Base-by-base conservation (phyloP, 108 stramenopile genomes). In the Skeletonema grethae region DNA sequence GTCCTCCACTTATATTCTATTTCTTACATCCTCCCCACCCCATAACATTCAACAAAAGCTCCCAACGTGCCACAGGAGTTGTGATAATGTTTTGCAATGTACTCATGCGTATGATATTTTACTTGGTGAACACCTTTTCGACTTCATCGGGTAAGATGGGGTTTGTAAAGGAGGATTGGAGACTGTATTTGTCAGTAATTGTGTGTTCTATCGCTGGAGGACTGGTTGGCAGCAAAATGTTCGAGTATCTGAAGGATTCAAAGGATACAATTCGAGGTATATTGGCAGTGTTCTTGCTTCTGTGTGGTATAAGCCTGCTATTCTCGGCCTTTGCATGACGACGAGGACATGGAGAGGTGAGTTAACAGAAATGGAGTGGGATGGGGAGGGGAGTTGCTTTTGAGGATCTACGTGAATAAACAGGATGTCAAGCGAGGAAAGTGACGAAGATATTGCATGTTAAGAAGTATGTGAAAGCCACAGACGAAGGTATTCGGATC, bases 21-120 rank as follows among this genome's bases (percentile, higher is more conserved):
- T 84, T 84, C 61, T 56, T 84, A 0, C 74, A 80, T 45, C 79
- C 79, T 46, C 83, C 83, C 45, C 31, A 72, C 3, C 83, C 78
- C 2, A 29, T 80, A 11, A 38, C 41, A 1, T 80, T 84, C 59
- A 57, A 70, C 34, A 84, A 83, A 60, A 77, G 67, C 18, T 50
- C 72, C 30, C 82, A 80, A 65, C 74, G 78, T 9, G 78, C 78
- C 8, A 80, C 73, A 13, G 82, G 73, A 7, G 68, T 79, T 0
- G 68, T 64, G 38, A 75, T 83, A 45, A 79, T 79, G 57, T 75
- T 62, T 34, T 69, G 50, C 46, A 83, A 79, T 55, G 75, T 79
- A 30, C 39, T 63, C 1, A 70, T 83, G 67, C 66, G 82, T 5
- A 24, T 64, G 45, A 72, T 63, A 13, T 82, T 61, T 53, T 83